Evolutionary conservation across 2,329 filamentous ascomycete species (phyloP).

Genomic region (Ophiocordyceps sinensis): DNA sequence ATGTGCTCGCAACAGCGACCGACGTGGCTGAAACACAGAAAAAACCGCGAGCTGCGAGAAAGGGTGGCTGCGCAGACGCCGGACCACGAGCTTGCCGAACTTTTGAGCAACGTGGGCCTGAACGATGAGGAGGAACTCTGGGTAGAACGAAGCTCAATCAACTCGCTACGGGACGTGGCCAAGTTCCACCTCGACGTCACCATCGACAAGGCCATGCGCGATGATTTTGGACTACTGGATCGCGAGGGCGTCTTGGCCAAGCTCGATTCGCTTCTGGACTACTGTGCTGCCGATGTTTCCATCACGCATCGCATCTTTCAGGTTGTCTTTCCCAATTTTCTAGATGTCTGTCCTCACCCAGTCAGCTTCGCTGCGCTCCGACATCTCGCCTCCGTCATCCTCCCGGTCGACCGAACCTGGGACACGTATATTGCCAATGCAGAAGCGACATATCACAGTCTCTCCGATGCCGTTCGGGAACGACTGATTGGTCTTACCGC

Average conservation of each 20-base stretch:
- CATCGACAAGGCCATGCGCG: constrained; percentile 77
- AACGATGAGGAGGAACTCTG: constrained; percentile 91
- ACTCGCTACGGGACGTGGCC: constrained; percentile 87
- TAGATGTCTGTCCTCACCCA: constrained; percentile 84
- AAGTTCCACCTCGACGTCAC: constrained; percentile 88
- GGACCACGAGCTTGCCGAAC: constrained; percentile 52
- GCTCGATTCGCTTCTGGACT: constrained; percentile 74
- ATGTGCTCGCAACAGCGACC: constrained; percentile 97
- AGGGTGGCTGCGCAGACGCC: constrained; percentile 59
- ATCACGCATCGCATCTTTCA: constrained; percentile 91
- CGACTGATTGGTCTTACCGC: constrained; percentile 61
- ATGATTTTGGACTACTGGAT: constrained; percentile 76
- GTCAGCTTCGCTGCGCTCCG: constrained; percentile 92
- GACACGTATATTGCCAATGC: constrained; percentile 69
- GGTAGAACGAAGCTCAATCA: constrained; percentile 89
- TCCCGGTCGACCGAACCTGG: constrained; percentile 84
- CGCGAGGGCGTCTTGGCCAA: constrained; percentile 54
- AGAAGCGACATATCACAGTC: constrained; percentile 66
- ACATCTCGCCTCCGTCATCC: constrained; percentile 83
- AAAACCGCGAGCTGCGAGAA: constrained; percentile 72
- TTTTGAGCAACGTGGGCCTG: constrained; percentile 54
- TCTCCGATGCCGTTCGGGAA: constrained; percentile 65
- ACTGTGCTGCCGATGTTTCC: constrained; percentile 87
- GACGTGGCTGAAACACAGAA: constrained; percentile 95
- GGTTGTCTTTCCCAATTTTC: constrained; percentile 80